Evolutionary conservation across 1,284 basidiomycete genomes (phyloP).

Genomic region (Sporisorium scitamineum): DNA sequence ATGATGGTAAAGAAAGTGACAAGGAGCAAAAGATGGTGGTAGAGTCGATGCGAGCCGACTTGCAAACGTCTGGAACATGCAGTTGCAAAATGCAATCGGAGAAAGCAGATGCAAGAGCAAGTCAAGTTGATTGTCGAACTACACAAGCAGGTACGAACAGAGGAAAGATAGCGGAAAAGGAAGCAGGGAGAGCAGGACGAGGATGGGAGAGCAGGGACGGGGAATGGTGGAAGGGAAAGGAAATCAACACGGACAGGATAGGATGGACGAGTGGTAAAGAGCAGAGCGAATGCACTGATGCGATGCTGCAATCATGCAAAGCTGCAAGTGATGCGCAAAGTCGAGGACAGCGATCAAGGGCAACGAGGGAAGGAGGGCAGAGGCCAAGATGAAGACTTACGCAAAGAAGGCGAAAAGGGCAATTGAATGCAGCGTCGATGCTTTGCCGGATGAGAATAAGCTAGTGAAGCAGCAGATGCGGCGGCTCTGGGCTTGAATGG

Average conservation of each 20-base stretch:
- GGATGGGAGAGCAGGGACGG: constrained; percentile 6
- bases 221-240: constrained; percentile 4
- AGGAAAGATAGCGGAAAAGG: constrained; percentile 11
- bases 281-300: constrained; percentile 6
- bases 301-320: neutral
- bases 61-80: constrained; percentile 18
- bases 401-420: constrained; percentile 15
- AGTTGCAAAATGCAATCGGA: constrained; percentile 6
- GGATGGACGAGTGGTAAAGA: neutral
- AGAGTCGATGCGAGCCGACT: constrained; percentile 26
- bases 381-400: constrained; percentile 22
- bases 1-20: constrained; percentile 1
- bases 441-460: constrained; percentile 20
- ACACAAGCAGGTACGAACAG: constrained; percentile 1
- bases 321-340: constrained; percentile 12
- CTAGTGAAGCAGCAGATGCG: constrained; percentile 19
- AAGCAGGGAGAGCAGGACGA: constrained; percentile 9
- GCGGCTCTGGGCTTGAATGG: constrained; percentile 25
- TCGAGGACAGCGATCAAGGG: neutral
- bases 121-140: constrained; percentile 11
- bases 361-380: neutral
- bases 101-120: constrained; percentile 14
- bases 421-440: constrained; percentile 47
- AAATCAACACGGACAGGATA: constrained; percentile 24
- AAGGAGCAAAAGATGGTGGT: neutral